phyloP scores from a whole-genome alignment of 352 stramenopile species.

The Phytophthora uliginosa region DNA sequence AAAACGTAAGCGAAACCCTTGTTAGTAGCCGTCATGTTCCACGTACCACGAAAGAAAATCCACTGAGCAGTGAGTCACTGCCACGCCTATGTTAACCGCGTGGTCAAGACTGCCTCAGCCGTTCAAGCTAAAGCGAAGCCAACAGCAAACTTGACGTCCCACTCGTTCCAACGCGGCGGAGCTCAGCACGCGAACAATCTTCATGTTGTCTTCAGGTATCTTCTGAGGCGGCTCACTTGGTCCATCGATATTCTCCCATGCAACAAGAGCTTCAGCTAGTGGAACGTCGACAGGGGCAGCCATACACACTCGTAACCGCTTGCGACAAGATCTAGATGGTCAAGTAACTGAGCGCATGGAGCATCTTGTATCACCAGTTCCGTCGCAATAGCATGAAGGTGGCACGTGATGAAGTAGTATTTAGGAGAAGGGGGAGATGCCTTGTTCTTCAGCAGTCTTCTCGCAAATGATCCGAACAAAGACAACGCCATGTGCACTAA shows the following conservation, averaged over 20 bases:
- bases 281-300: background rate
- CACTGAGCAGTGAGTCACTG: no score
- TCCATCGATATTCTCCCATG: background rate
- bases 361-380: slow-evolving; percentile 4
- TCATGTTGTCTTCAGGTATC: background rate
- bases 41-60: no score
- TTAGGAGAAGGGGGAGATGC: slow-evolving; percentile 2
- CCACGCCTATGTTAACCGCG: background rate
- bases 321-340: background rate
- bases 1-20: no score
- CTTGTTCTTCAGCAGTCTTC: slow-evolving; percentile 5
- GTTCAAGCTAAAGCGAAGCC: background rate
- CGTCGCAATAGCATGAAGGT: slow-evolving; percentile 6
- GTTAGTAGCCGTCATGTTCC: no score
- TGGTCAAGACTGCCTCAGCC: no score
- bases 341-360: no score
- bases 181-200: background rate
- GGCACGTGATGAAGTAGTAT: slow-evolving; percentile 8
- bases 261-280: background rate
- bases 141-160: background rate
- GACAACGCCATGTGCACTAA: slow-evolving; percentile 10
- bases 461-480: slow-evolving; percentile 6
- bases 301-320: background rate
- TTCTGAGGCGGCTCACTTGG: no score
- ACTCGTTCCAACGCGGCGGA: slow-evolving; percentile 9